These are phyloP conservation scores for Chenopodium berlandieri DNA, from an alignment of 148 eudicot species.

Conservation along the genomic window DNA sequence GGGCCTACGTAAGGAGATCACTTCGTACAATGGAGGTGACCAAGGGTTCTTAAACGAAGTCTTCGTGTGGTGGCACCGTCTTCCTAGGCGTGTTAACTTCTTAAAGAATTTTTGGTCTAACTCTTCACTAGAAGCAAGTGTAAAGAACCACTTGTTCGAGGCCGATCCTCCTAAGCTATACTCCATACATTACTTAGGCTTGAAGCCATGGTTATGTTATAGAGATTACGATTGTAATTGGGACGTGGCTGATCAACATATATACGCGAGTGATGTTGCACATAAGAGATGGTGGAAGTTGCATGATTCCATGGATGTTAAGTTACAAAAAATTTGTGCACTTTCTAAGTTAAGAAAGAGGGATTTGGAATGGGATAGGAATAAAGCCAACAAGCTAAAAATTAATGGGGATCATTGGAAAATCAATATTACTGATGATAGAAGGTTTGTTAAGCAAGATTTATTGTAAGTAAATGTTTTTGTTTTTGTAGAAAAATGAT, in stretches of 20 bases:
- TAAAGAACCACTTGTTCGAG: conserved; percentile 68
- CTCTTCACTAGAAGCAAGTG: conserved; percentile 37
- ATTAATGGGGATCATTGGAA: conserved; percentile 54
- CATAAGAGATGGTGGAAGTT: conserved; percentile 83
- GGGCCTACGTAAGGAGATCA: conserved; percentile 50
- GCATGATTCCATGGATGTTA: conserved; percentile 66
- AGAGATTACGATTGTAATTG: conserved; percentile 95
- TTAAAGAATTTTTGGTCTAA: conserved; percentile 92
- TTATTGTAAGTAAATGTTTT: not conserved
- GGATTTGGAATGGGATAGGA: conserved; percentile 68
- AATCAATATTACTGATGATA: conserved; percentile 77
- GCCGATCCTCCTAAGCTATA: conserved; percentile 73
- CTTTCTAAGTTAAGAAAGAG: conserved; percentile 51
- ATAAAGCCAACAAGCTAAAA: conserved; percentile 46
- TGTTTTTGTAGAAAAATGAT: not conserved
- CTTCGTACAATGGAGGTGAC: conserved; percentile 91
- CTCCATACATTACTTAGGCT: conserved; percentile 77
- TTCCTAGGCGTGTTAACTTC: conserved; percentile 79
- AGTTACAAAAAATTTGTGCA: conserved; percentile 55
- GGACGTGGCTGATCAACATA: conserved; percentile 52
- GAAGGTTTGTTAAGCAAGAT: conserved; percentile 27
- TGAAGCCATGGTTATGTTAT: conserved; percentile 92
- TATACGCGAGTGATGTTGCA: conserved; percentile 84
- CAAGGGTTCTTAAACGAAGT: conserved; percentile 91
- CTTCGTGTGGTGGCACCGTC: conserved; percentile 94